These are phyloP conservation scores for Trichoderma erinaceum DNA, from an alignment of 495 filamentous ascomycete species.

Conservation along the genomic window DNA sequence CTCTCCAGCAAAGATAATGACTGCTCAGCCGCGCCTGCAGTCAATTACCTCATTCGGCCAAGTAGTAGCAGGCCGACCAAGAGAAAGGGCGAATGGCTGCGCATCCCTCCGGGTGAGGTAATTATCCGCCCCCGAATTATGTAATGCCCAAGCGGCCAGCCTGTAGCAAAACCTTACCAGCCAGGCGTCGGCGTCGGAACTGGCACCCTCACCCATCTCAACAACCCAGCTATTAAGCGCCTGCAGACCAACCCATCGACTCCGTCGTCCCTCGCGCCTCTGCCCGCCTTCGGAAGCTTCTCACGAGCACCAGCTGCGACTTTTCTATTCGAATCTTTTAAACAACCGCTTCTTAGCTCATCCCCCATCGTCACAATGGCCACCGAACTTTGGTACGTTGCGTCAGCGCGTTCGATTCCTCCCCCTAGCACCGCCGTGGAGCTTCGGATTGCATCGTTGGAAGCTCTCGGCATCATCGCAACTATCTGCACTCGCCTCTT, in stretches of 20 bases:
- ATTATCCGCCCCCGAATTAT: conserved; percentile 13
- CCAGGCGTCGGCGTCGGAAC: conserved; percentile 10
- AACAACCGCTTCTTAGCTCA: conserved; percentile 19
- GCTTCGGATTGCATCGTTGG: conserved; percentile 15
- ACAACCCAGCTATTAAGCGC: neutral
- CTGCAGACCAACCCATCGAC: neutral
- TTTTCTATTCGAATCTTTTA: conserved; percentile 15
- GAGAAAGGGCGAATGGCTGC: neutral
- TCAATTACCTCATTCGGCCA: conserved; percentile 4
- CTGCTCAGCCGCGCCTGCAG: neutral
- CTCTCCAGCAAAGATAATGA: neutral
- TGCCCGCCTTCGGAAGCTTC: neutral
- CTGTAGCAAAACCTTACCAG: conserved; percentile 12
- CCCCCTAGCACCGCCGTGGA: conserved; percentile 18
- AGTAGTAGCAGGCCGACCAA: neutral
- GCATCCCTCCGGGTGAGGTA: conserved; percentile 9
- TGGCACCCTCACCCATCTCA: conserved; percentile 10
- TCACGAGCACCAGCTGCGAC: neutral
- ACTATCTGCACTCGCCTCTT: conserved; percentile 7
- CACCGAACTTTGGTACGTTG: conserved; percentile 17
- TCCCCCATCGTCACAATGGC: conserved; percentile 25
- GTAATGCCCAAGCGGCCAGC: conserved; percentile 5
- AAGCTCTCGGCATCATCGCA: conserved; percentile 18
- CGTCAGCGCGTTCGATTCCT: conserved; percentile 12
- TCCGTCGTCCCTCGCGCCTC: conserved; percentile 1